Evolutionary conservation across 176 grass and related monocot species (phyloP).

Genomic region (Canna indica): DNA sequence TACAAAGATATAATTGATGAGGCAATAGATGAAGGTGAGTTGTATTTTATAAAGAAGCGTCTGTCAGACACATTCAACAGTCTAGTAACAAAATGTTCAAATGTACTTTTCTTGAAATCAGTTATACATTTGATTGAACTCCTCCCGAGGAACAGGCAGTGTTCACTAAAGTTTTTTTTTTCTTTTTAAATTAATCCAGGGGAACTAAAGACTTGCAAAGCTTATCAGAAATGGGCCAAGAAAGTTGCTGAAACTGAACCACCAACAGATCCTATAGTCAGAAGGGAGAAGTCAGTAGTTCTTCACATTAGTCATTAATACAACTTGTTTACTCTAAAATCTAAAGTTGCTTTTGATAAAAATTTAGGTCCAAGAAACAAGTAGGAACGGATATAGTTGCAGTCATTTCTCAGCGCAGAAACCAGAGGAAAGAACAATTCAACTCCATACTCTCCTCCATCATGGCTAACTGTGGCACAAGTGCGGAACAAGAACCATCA

Average conservation of each 20-base stretch:
- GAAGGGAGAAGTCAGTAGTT: slow-evolving; percentile 60
- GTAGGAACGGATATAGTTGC: slow-evolving; percentile 48
- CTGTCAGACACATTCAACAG: too few species aligned
- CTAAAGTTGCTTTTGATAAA: background rate
- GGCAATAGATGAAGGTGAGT: slow-evolving; percentile 77
- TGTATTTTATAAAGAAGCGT: too few species aligned
- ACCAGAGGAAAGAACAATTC: slow-evolving; percentile 30
- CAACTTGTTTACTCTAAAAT: background rate
- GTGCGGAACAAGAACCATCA: slow-evolving; percentile 44
- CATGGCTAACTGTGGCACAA: slow-evolving; percentile 54
- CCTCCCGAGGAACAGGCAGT: too few species aligned
- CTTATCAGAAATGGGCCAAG: slow-evolving; percentile 75
- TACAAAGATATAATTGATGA: slow-evolving; percentile 94
- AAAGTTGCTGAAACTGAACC: slow-evolving; percentile 70
- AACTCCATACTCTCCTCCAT: slow-evolving; percentile 74
- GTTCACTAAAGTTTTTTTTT: too few species aligned
- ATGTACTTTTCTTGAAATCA: too few species aligned
- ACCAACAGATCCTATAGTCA: slow-evolving; percentile 69
- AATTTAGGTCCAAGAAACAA: slow-evolving; percentile 39
- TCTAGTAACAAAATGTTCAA: too few species aligned
- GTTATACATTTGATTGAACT: too few species aligned
- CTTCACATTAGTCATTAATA: background rate
- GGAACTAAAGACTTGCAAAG: slow-evolving; percentile 62
- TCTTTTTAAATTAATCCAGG: slow-evolving; percentile 29
- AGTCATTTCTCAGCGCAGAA: slow-evolving; percentile 51